Evolutionary conservation across 331 rosid genomes (phyloP), one percentile per base, ranked within the genome.

Genomic region (Ulmus americana): DNA sequence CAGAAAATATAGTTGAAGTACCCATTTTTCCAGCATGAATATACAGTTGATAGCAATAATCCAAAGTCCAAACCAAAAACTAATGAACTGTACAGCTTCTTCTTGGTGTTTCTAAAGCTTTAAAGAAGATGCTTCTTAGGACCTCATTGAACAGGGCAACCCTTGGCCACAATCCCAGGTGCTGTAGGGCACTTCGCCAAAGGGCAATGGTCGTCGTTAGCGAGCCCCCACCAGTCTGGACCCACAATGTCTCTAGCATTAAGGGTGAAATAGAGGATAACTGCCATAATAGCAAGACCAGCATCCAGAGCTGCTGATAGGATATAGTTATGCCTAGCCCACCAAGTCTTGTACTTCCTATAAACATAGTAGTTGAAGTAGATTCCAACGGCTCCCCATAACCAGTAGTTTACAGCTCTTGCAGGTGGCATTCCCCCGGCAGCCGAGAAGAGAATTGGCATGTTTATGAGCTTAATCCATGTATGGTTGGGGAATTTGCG

Each of bases 261-360:
- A 18, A 67, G 66, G 1, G 83, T 57, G 44, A 81, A 75, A 63
- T 74, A 74, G 22, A 79, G 59, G 14, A 78, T 59, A 53, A 68
- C 59, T 0, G 71, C 86, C 51, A 61, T 44, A 52, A 81, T 77
- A 11, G 86, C 83, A 11, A 78, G 55, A 0, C 86, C 79, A 40
- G 86, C 83, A 65, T 81, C 81, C 39, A 81, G 53, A 20, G 76
- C 86, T 35, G 81, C 83, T n/a, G 81, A 82, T 7, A 82, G 61
- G 46, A 82, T 72, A 8, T 82, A 82, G 60, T 68, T 82, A 46
- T 82, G 83, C 65, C 71, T 75, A 1, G 78, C 80, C 83, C 86
- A 81, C 83, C 83, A 81, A 0, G 63, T 69, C 64, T 69, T 77
- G 49, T 56, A 62, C 49, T 47, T 65, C 42, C 65, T 58, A 47